Base-by-base conservation (phyloP, 352 stramenopile species). In the Phytophthora pinifolia region DNA sequence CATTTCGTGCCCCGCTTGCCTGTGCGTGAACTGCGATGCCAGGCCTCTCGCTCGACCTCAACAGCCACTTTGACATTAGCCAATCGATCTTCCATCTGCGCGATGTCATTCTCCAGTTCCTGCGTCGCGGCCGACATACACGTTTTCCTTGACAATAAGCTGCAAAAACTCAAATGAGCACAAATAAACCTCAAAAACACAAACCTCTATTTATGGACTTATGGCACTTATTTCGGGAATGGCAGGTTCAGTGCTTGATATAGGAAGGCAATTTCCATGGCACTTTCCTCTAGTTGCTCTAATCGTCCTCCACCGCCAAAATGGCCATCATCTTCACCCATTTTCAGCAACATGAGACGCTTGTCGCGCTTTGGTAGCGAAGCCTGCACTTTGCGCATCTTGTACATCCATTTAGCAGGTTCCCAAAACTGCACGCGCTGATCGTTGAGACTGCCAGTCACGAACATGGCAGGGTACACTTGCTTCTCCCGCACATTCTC, bases 371-470 rank as follows among this genome's bases (percentile, higher is more conserved):
- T 69, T 3, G 62, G 45, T 8, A 62, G 27, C n/a, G 46, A 65
- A 0, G 72, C 61, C 31, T 84, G 74, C 4, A 84, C 54, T 34
- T 76, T 66, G 1, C 85, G 83, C 44, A 95, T 69, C 39, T 83
- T 72, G 53, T 87, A 84, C 22, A 94, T 67, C 79, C 79, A 94
- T 29, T 92, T 93, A 31, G 92, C 74, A n/a, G 84, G 86, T 41
- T 95, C 82, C 83, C 83, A 96, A 43, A 87, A 92, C 51, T 90
- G 79, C 38, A 94, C 84, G 18, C 86, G 71, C 52, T 86, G 73
- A 53, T 96, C 86, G 39, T 93, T 89, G 39, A 94, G 64, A 49
- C 81, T 86, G 2, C 81, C 84, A 2, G 86, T 96, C 29, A 96
- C 72, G 39, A 93, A 75, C 84, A 94, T 94, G 27, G 78, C 76